phyloP scores from a whole-genome alignment of 2,329 filamentous ascomycete genomes.

The Sarocladiaceae sp. region DNA sequence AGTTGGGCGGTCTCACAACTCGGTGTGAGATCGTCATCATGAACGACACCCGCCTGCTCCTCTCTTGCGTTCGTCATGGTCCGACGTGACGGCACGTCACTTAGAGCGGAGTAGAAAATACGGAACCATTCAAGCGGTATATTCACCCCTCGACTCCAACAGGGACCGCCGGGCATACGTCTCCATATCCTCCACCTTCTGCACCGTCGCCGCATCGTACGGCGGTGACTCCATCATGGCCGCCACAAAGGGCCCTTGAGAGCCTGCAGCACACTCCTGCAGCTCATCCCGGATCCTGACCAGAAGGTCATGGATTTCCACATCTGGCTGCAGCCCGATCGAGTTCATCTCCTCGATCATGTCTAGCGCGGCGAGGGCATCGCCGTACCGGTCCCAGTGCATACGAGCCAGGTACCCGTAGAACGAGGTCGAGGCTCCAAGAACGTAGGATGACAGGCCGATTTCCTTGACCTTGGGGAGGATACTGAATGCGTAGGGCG shows the following conservation, averaged over 20 bases:
- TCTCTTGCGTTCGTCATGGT: too few species aligned
- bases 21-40: too few species aligned
- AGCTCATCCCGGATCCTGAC: conserved; percentile 25
- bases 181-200: conserved; percentile 22
- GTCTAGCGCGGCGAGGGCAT: conserved; percentile 47
- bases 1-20: not conserved
- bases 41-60: too few species aligned
- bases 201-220: conserved; percentile 22
- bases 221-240: conserved; percentile 30
- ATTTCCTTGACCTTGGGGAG: conserved; percentile 62
- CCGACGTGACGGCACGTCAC: too few species aligned
- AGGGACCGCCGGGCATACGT: conserved; percentile 9
- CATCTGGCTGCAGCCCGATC: conserved; percentile 53
- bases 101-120: too few species aligned
- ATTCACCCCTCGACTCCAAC: not conserved
- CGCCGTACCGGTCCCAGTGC: conserved; percentile 54
- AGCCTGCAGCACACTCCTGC: conserved; percentile 28
- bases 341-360: conserved; percentile 61
- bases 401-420: conserved; percentile 62
- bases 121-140: not conserved
- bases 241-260: conserved; percentile 31
- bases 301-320: conserved; percentile 21
- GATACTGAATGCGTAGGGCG: conserved; percentile 52
- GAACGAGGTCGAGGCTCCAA: conserved; percentile 63
- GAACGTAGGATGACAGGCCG: conserved; percentile 62